Evolutionary conservation across 176 grass and related monocot genomes (phyloP).

Genomic region (Lolium perenne): DNA sequence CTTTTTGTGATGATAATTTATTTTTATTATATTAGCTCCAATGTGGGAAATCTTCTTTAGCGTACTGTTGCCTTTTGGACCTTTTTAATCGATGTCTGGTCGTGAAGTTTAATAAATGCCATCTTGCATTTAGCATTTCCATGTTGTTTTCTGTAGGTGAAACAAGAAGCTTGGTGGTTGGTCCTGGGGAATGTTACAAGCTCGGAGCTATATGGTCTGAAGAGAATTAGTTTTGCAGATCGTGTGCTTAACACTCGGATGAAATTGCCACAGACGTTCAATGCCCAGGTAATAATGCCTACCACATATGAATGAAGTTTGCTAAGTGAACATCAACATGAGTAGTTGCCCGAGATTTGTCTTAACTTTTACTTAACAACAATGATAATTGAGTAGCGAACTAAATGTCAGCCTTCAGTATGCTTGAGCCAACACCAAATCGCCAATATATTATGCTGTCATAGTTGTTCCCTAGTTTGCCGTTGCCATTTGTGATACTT

Average conservation of each 20-base stretch:
- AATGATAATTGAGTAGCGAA: background rate
- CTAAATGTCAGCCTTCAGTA: slow-evolving; percentile 22
- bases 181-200: slow-evolving; percentile 72
- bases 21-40: background rate
- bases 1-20: background rate
- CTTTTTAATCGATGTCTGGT: background rate
- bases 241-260: slow-evolving; percentile 78
- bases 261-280: slow-evolving; percentile 64
- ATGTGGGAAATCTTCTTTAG: slow-evolving; percentile 18
- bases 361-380: slow-evolving; percentile 1
- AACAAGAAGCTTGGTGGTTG: slow-evolving; percentile 99
- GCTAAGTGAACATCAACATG: slow-evolving; percentile 5
- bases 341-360: slow-evolving; percentile 11
- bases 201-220: slow-evolving; percentile 91
- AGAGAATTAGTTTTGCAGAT: slow-evolving; percentile 85
- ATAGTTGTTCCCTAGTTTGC: slow-evolving; percentile 10
- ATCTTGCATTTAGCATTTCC: slow-evolving; percentile 15
- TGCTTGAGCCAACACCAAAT: slow-evolving; percentile 14
- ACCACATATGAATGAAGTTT: slow-evolving; percentile 12
- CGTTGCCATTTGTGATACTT: slow-evolving; percentile 8
- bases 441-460: background rate
- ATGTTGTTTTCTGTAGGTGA: slow-evolving; percentile 61
- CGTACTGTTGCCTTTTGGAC: background rate
- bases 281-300: slow-evolving; percentile 65
- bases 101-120: slow-evolving; percentile 15